A percentile compares a stretch with the other conserved stretches of the same genome.
phyloP scores from a whole-genome alignment of 768 basidiomycete genomes.

The Lactarius indigo region DNA sequence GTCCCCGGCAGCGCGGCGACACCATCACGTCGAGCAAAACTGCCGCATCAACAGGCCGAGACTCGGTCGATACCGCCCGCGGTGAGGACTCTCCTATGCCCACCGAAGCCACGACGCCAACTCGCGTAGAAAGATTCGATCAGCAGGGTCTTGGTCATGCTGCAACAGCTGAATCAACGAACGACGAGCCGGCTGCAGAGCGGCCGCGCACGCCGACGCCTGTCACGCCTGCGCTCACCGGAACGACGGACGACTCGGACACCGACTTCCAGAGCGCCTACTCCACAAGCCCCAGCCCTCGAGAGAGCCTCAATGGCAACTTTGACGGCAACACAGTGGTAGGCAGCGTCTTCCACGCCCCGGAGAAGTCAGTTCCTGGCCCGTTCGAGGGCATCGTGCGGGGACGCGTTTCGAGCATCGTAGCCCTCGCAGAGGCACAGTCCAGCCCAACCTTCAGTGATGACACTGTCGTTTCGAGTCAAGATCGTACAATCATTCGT shows the following conservation, averaged over 20 bases:
- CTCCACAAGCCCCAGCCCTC: slow-evolving; percentile 57
- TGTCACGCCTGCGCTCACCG: slow-evolving; percentile 26
- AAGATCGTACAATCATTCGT: neutral
- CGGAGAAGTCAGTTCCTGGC: slow-evolving; percentile 30
- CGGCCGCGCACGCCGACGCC: slow-evolving; percentile 12
- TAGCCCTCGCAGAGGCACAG: slow-evolving; percentile 35
- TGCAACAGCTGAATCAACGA: neutral
- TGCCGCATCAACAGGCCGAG: slow-evolving; percentile 34
- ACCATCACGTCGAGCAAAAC: slow-evolving; percentile 50
- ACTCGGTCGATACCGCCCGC: slow-evolving; percentile 36
- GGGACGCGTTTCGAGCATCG: slow-evolving; percentile 53
- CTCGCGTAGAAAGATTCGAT: slow-evolving; percentile 7
- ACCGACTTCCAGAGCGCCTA: slow-evolving; percentile 83
- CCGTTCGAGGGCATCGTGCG: slow-evolving; percentile 38
- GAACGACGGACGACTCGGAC: slow-evolving; percentile 29
- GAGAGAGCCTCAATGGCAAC: slow-evolving; percentile 55
- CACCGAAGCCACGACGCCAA: slow-evolving; percentile 10
- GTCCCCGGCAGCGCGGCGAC: slow-evolving; percentile 42
- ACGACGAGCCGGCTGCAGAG: neutral
- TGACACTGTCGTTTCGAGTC: slow-evolving; percentile 33
- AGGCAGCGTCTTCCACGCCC: slow-evolving; percentile 25
- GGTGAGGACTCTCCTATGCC: slow-evolving; percentile 17
- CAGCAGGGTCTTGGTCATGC: neutral
- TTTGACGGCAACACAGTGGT: slow-evolving; percentile 30
- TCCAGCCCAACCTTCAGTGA: slow-evolving; percentile 40